phyloP scores from a whole-genome alignment of 2,329 filamentous ascomycete species.

The Aspergillus floridensis region DNA sequence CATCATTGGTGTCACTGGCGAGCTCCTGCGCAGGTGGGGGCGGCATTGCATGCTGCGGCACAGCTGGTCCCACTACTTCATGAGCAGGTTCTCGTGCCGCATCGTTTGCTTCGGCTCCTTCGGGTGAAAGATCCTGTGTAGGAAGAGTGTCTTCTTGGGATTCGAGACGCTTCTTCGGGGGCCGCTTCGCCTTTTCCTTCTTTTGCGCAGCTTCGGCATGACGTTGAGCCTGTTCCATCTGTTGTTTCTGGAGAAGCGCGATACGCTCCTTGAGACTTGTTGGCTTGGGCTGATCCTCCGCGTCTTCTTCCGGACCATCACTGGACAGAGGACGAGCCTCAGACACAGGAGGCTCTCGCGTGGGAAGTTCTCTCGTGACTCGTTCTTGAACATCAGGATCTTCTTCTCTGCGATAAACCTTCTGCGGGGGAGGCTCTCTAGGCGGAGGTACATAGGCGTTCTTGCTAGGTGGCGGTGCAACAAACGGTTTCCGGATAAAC shows the following conservation, averaged over 20 bases:
- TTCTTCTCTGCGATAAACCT: slow-evolving; percentile 81
- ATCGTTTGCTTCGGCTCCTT: slow-evolving; percentile 33
- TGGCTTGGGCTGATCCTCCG: slow-evolving; percentile 82
- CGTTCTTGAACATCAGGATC: slow-evolving; percentile 57
- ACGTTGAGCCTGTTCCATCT: slow-evolving; percentile 80
- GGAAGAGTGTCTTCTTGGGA: slow-evolving; percentile 33
- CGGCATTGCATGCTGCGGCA: slow-evolving; percentile 32
- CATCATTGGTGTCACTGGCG: slow-evolving; percentile 63
- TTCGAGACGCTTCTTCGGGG: slow-evolving; percentile 63
- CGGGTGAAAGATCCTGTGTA: slow-evolving; percentile 27
- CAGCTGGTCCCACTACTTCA: slow-evolving; percentile 34
- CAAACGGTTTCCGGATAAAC: slow-evolving; percentile 96
- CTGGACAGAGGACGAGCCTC: slow-evolving; percentile 32
- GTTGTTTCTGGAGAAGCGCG: slow-evolving; percentile 88
- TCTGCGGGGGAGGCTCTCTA: slow-evolving; percentile 66
- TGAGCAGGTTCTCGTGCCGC: slow-evolving; percentile 35
- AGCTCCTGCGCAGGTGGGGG: slow-evolving; percentile 50
- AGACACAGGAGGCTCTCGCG: slow-evolving; percentile 34
- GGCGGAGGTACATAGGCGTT: slow-evolving; percentile 81
- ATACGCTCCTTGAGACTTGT: slow-evolving; percentile 94
- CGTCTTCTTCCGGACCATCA: slow-evolving; percentile 53
- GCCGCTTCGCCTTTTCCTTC: slow-evolving; percentile 84
- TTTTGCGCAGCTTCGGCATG: slow-evolving; percentile 74
- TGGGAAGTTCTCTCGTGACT: slow-evolving; percentile 31
- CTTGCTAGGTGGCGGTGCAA: slow-evolving; percentile 88